Evolutionary conservation across 345 rosid genomes (phyloP).

Genomic region (Gossypium ekmanianum): DNA sequence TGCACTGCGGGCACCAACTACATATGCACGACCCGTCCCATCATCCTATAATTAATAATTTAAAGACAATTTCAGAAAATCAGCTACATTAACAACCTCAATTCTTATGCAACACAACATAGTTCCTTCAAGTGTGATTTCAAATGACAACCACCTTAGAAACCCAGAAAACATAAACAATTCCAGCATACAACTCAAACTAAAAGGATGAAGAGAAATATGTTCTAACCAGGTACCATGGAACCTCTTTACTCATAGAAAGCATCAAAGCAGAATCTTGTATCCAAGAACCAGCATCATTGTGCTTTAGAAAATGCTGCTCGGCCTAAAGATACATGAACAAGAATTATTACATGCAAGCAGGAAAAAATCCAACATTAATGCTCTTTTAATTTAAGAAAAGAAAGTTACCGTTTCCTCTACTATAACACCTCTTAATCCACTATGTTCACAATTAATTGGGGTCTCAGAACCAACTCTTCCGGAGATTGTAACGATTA

Average conservation of each 20-base stretch:
- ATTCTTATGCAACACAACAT: background rate
- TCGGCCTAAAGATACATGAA: conserved; percentile 64
- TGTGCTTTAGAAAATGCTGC: conserved; percentile 85
- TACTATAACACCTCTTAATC: conserved; percentile 71
- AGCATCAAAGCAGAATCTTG: conserved; percentile 92
- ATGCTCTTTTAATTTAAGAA: background rate
- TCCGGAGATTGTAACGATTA: conserved; percentile 71
- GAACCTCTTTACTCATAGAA: conserved; percentile 95
- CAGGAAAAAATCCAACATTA: background rate
- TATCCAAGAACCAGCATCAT: conserved; percentile 97
- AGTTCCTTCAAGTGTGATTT: conserved; percentile 7
- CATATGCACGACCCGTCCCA: conserved; percentile 66
- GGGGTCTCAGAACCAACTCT: conserved; percentile 87
- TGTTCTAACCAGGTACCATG: conserved; percentile 83
- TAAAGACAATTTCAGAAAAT: background rate
- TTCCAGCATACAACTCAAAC: background rate
- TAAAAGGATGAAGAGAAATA: background rate
- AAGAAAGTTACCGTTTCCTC: conserved; percentile 60
- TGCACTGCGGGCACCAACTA: conserved; percentile 72
- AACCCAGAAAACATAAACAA: conserved; percentile 5
- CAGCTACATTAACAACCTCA: background rate
- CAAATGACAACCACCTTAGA: conserved; percentile 6
- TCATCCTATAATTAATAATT: conserved; percentile 55
- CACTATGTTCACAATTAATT: conserved; percentile 70
- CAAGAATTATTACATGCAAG: background rate